phyloP scores from a whole-genome alignment of 306 rosid species.

The Cicer judaicum region DNA sequence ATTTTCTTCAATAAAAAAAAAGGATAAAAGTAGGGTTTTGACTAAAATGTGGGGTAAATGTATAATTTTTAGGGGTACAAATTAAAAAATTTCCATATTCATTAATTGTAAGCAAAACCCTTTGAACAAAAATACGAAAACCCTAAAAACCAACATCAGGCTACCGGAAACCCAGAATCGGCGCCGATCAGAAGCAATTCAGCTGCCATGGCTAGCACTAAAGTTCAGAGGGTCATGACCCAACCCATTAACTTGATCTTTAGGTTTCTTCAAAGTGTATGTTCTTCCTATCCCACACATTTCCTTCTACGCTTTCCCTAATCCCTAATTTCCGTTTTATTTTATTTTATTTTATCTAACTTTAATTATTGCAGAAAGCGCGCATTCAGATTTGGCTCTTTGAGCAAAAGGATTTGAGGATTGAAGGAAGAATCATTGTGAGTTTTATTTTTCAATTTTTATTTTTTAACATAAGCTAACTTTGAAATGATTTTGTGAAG shows the following conservation, averaged over 20 bases:
- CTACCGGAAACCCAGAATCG: no score
- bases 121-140: no score
- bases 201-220: constrained; percentile 88
- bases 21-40: no score
- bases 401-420: constrained; percentile 23
- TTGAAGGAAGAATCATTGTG: constrained; percentile 14
- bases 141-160: no score
- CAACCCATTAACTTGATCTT: constrained; percentile 92
- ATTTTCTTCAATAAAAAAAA: no score
- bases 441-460: background rate
- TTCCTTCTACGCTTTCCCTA: background rate
- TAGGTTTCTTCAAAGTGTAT: constrained; percentile 89
- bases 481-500: constrained; percentile 2
- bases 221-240: constrained; percentile 97
- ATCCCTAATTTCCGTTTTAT: background rate
- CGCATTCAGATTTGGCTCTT: constrained; percentile 13
- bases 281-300: constrained; percentile 8
- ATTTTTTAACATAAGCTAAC: background rate
- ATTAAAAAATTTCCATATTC: no score
- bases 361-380: constrained; percentile 11
- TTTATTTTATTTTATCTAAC: background rate
- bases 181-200: background rate
- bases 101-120: no score
- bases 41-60: no score
- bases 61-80: no score